These are phyloP conservation scores for Austroboletus festivus DNA, from an alignment of 768 basidiomycete genomes.

Conservation along the genomic window DNA sequence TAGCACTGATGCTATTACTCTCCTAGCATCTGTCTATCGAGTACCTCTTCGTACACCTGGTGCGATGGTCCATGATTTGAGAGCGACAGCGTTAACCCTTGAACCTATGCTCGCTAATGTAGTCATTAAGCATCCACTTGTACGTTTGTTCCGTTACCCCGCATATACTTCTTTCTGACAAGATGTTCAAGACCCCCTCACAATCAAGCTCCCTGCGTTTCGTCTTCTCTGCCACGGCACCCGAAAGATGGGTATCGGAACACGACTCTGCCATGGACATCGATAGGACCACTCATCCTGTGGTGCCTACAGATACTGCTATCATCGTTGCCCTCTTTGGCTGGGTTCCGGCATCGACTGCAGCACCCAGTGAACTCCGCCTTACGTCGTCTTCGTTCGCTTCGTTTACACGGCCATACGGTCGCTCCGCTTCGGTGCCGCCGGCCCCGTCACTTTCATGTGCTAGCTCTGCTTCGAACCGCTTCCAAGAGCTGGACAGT, in stretches of 20 bases:
- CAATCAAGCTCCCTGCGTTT: conserved; percentile 55
- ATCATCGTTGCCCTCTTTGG: conserved; percentile 47
- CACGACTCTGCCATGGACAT: conserved; percentile 14
- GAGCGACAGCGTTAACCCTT: conserved; percentile 49
- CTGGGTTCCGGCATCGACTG: conserved; percentile 39
- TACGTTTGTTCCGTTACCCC: conserved; percentile 32
- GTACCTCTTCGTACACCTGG: conserved; percentile 68
- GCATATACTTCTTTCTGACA: conserved; percentile 8
- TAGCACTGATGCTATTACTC: background rate
- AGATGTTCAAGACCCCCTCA: conserved; percentile 45
- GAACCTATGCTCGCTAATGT: conserved; percentile 52
- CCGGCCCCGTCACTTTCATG: conserved; percentile 32
- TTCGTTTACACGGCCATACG: conserved; percentile 26
- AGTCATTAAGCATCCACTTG: conserved; percentile 70
- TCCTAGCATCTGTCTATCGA: conserved; percentile 66
- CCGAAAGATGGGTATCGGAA: conserved; percentile 30
- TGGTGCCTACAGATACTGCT: conserved; percentile 37
- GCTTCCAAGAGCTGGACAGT: conserved; percentile 14
- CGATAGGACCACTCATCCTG: conserved; percentile 7
- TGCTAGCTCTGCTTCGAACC: conserved; percentile 30
- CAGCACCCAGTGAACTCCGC: conserved; percentile 12
- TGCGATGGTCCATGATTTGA: conserved; percentile 60
- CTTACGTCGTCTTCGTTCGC: conserved; percentile 19
- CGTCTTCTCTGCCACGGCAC: conserved; percentile 36
- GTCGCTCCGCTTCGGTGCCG: conserved; percentile 28